Conservation (phyloP, 176 grass and related monocot genomes). For the Echinochloa phyllopogon region DNA sequence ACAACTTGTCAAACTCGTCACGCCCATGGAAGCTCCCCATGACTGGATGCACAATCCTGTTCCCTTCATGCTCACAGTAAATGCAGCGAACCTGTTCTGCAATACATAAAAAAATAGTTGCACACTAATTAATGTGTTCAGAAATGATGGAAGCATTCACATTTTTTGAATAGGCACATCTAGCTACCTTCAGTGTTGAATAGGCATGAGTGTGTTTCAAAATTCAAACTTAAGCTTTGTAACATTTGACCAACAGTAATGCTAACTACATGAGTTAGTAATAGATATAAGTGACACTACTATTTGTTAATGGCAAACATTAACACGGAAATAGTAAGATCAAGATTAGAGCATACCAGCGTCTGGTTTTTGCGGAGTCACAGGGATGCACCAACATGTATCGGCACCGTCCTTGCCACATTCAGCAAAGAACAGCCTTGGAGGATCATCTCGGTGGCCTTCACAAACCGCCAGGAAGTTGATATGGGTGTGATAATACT, state of each 20-base stretch:
- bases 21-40: neutral
- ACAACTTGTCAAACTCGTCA: neutral
- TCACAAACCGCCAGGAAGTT: conserved; percentile 16
- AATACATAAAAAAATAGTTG: neutral
- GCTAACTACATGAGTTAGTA: too few relatives aligned
- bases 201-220: too few relatives aligned
- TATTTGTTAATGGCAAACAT: too few relatives aligned
- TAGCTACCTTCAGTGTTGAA: too few relatives aligned
- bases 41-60: conserved; percentile 21
- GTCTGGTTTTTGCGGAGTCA: neutral
- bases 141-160: neutral
- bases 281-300: too few relatives aligned
- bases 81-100: conserved; percentile 25
- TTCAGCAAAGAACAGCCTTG: conserved; percentile 28
- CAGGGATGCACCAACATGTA: neutral
- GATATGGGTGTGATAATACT: conserved; percentile 17
- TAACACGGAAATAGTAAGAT: neutral
- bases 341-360: neutral
- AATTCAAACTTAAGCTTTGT: neutral
- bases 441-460: neutral
- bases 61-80: conserved; percentile 7
- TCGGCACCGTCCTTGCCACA: neutral
- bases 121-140: neutral
- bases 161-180: neutral
- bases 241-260: too few relatives aligned